These are phyloP conservation scores for Penicillium fuscoglaucum DNA, from an alignment of 2,329 filamentous ascomycete species.

Conservation along the genomic window DNA sequence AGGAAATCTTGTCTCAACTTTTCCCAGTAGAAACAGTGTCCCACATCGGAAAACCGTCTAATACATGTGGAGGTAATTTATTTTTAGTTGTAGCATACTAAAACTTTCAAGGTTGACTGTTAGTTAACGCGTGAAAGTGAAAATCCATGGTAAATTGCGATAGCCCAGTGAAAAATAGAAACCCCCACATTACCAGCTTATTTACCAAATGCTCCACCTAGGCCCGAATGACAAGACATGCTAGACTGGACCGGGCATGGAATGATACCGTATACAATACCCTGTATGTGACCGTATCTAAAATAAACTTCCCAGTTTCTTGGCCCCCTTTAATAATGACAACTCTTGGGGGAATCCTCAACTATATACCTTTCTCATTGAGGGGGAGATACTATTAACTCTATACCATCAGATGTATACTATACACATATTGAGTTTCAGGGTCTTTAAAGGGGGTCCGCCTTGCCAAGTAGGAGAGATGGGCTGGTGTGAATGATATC, in stretches of 20 bases:
- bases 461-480: neutral
- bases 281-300: neutral
- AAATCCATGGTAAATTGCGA: slow-evolving; percentile 17
- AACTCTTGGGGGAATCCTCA: neutral
- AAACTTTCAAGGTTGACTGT: neutral
- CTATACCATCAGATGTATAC: neutral
- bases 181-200: slow-evolving; percentile 15
- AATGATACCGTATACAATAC: neutral
- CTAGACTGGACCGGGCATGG: neutral
- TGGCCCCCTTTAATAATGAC: neutral
- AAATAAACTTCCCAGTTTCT: neutral
- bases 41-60: slow-evolving; percentile 1
- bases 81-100: neutral
- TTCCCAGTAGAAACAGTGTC: neutral
- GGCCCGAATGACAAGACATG: neutral
- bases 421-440: neutral
- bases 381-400: neutral
- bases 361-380: neutral
- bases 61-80: neutral
- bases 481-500: neutral
- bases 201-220: neutral
- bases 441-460: neutral
- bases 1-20: neutral
- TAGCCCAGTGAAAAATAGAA: slow-evolving; percentile 7
- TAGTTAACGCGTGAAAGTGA: neutral